phyloP scores from a whole-genome alignment of 306 rosid species.

The Hippophae tibetana region DNA sequence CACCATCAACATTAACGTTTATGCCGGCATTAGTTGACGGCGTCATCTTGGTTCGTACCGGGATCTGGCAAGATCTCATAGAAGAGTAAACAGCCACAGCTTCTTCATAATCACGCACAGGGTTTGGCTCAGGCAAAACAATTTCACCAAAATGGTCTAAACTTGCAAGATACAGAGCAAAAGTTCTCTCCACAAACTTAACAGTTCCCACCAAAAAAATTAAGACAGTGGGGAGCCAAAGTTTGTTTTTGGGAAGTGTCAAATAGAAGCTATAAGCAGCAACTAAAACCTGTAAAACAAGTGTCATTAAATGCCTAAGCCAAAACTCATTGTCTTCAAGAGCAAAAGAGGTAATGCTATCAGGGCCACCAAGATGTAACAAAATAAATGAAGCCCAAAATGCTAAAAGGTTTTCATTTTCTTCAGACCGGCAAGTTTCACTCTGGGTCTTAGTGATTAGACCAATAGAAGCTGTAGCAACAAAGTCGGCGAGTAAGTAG shows the following conservation, averaged over 20 bases:
- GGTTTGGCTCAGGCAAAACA: background rate
- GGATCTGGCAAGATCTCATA: background rate
- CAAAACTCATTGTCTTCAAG: slow-evolving; percentile 32
- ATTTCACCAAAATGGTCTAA: slow-evolving; percentile 10
- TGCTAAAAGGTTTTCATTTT: slow-evolving; percentile 4
- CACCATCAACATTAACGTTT: background rate
- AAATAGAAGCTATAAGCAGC: slow-evolving; percentile 11
- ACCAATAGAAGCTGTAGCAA: slow-evolving; percentile 20
- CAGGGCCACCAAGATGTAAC: slow-evolving; percentile 36
- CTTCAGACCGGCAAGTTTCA: background rate
- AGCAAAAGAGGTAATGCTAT: slow-evolving; percentile 27
- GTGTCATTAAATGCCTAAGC: slow-evolving; percentile 21
- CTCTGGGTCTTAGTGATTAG: slow-evolving; percentile 20
- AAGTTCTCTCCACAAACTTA: slow-evolving; percentile 28
- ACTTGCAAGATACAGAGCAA: slow-evolving; percentile 22
- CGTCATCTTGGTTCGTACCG: background rate
- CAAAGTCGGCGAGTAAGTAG: slow-evolving; percentile 27
- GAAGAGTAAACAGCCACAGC: background rate
- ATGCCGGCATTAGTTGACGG: background rate
- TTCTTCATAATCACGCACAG: background rate
- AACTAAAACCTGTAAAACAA: background rate
- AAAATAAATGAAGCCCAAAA: slow-evolving; percentile 37
- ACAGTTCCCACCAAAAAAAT: slow-evolving; percentile 18
- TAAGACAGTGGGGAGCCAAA: slow-evolving; percentile 13
- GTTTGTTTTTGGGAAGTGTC: background rate